Percentiles rank a stretch among this genome's conserved stretches.
Conservation (phyloP, 768 basidiomycete species). For the Mycena maculata region DNA sequence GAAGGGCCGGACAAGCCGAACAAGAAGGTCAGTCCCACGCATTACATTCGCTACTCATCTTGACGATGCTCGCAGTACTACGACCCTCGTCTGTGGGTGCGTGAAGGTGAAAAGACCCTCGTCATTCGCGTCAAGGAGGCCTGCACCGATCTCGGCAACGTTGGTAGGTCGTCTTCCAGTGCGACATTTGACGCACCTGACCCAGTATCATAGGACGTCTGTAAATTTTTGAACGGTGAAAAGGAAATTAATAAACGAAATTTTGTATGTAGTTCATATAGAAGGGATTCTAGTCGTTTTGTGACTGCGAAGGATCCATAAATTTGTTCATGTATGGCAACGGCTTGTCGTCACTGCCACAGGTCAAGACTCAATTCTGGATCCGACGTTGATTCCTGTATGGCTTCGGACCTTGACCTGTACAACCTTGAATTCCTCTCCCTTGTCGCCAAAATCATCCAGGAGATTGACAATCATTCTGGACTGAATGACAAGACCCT, state of each 20-base stretch:
- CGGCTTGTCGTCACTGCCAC: background rate
- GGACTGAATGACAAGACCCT: conserved; percentile 90
- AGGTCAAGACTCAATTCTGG: background rate
- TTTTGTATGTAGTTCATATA: conserved; percentile 8
- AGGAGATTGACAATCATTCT: conserved; percentile 91
- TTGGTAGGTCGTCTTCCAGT: conserved; percentile 45
- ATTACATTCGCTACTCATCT: background rate
- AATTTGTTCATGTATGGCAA: background rate
- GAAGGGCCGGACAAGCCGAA: conserved; percentile 97
- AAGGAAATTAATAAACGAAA: conserved; percentile 7
- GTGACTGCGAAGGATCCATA: no score
- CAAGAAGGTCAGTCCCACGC: conserved; percentile 82
- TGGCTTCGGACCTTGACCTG: conserved; percentile 61
- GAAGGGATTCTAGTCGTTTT: no score
- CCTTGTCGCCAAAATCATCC: conserved; percentile 89
- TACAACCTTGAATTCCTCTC: conserved; percentile 95
- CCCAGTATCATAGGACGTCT: conserved; percentile 7
- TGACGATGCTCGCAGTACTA: conserved; percentile 66
- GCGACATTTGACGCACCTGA: background rate
- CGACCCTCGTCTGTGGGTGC: conserved; percentile 98
- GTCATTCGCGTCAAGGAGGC: conserved; percentile 89
- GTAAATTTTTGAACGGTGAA: conserved; percentile 10
- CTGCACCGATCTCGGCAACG: conserved; percentile 88
- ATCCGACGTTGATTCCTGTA: background rate
- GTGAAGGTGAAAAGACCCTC: conserved; percentile 97